Conservation (phyloP, 768 basidiomycete species). For the Serendipita sp. region DNA sequence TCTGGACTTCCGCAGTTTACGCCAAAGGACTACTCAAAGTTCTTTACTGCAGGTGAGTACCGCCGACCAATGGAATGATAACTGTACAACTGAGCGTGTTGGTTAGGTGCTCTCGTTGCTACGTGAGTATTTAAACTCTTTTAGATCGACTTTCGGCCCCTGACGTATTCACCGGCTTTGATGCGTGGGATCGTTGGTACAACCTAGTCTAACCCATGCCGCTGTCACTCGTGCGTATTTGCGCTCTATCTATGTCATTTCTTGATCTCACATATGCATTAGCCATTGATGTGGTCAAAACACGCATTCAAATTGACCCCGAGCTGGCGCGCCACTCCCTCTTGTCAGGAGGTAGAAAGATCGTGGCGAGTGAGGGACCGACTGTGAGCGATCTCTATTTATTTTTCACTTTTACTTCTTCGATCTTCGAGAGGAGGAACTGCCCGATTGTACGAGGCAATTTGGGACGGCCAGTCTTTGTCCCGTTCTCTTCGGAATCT, state of each 20-base stretch:
- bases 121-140: conserved; percentile 31
- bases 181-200: neutral
- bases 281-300: conserved; percentile 75
- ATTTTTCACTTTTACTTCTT: neutral
- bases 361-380: conserved; percentile 56
- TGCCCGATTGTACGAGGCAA: neutral
- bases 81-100: conserved; percentile 13
- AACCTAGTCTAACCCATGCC: conserved; percentile 54
- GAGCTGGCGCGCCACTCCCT: conserved; percentile 47
- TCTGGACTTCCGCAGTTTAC: conserved; percentile 27
- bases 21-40: conserved; percentile 40
- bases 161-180: neutral
- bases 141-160: neutral
- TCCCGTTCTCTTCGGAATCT: neutral
- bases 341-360: conserved; percentile 47
- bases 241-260: neutral
- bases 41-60: conserved; percentile 44
- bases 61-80: neutral
- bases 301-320: conserved; percentile 76
- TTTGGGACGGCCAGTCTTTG: conserved; percentile 16
- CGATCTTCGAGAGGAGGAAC: neutral
- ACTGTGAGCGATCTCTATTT: conserved; percentile 21
- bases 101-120: conserved; percentile 39
- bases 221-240: conserved; percentile 54
- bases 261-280: neutral